Conservation (phyloP, 345 rosid genomes). For the Corchorus olitorius region DNA sequence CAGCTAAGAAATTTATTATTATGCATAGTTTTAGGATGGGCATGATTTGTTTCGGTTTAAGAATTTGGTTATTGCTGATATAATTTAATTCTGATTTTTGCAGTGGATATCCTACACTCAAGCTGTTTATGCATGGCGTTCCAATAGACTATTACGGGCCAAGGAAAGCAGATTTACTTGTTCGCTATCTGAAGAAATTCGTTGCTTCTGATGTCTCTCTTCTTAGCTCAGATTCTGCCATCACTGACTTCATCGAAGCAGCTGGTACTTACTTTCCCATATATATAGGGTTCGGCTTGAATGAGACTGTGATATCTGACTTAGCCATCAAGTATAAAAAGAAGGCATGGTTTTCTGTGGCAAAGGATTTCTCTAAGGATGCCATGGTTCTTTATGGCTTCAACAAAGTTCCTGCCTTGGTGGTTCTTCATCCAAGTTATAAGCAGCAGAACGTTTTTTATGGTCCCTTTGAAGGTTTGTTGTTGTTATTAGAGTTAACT, state of each 20-base stretch:
- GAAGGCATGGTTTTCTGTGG: constrained; percentile 92
- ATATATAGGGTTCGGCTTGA: constrained; percentile 74
- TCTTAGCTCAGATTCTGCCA: constrained; percentile 62
- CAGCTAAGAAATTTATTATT: neutral
- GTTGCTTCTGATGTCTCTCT: constrained; percentile 84
- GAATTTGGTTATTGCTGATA: neutral
- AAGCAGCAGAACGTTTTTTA: constrained; percentile 65
- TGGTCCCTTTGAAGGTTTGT: constrained; percentile 91
- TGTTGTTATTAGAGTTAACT: neutral
- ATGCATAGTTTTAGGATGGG: neutral
- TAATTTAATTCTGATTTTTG: constrained; percentile 5
- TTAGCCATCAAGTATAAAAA: constrained; percentile 73
- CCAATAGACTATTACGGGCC: constrained; percentile 84
- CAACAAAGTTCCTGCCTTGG: constrained; percentile 78
- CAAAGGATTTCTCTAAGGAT: constrained; percentile 73
- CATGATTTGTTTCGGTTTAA: neutral
- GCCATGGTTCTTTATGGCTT: constrained; percentile 66
- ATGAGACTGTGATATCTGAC: constrained; percentile 48
- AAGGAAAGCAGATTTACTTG: constrained; percentile 77
- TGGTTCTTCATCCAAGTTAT: constrained; percentile 60
- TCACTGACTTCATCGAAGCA: constrained; percentile 61
- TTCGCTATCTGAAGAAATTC: constrained; percentile 82
- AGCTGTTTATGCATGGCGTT: constrained; percentile 76
- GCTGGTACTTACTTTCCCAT: constrained; percentile 74
- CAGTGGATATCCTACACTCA: constrained; percentile 85